Conservation (phyloP, 1,284 basidiomycete species). For the Trametes hirsuta region DNA sequence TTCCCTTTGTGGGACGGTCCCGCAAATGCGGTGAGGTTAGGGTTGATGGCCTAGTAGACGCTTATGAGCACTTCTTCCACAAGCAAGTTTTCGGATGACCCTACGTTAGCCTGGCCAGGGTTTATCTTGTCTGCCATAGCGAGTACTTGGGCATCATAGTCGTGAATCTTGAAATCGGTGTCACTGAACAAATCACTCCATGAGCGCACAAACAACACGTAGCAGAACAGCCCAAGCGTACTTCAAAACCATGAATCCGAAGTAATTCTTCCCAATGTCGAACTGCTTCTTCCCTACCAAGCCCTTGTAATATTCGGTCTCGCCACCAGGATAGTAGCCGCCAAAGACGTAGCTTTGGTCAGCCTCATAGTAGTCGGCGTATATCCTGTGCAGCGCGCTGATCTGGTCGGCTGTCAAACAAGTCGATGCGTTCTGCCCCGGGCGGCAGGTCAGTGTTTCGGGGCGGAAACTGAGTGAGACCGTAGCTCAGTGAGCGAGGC, state of each 20-base stretch:
- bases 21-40: constrained; percentile 35
- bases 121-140: constrained; percentile 24
- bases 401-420: constrained; percentile 40
- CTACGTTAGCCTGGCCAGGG: constrained; percentile 26
- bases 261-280: constrained; percentile 22
- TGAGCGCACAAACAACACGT: not conserved
- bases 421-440: constrained; percentile 27
- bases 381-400: constrained; percentile 36
- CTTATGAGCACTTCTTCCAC: not conserved
- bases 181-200: constrained; percentile 15
- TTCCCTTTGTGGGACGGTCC: constrained; percentile 32
- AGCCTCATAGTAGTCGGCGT: constrained; percentile 33
- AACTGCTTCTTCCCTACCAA: constrained; percentile 23
- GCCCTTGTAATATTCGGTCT: constrained; percentile 36
- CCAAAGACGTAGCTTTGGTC: constrained; percentile 32
- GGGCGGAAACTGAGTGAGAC: constrained; percentile 31
- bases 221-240: not conserved
- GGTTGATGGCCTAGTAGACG: constrained; percentile 24
- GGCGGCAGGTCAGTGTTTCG: constrained; percentile 34
- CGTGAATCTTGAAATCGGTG: constrained; percentile 25
- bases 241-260: constrained; percentile 28
- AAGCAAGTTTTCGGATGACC: not conserved
- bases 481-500: not conserved
- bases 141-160: constrained; percentile 25
- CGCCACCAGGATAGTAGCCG: constrained; percentile 33